These are phyloP conservation scores for Syzygium jambos DNA, from an alignment of 345 rosid species.

Conservation along the genomic window DNA sequence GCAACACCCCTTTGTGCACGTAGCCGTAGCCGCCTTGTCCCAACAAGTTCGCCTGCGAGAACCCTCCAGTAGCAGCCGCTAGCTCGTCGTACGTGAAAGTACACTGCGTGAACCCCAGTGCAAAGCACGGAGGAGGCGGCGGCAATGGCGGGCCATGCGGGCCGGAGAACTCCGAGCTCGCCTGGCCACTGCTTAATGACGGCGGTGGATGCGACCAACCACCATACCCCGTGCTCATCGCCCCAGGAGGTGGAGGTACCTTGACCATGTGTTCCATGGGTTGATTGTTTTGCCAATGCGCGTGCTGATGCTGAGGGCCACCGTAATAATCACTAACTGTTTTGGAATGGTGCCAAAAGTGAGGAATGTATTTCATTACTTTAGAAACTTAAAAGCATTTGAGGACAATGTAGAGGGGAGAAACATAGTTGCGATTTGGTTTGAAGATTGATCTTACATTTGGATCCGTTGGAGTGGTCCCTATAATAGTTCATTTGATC, in stretches of 20 bases:
- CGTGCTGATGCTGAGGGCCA: constrained; percentile 15
- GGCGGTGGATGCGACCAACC: constrained; percentile 7
- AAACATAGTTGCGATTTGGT: neutral
- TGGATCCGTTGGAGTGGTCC: constrained; percentile 10
- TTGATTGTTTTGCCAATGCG: constrained; percentile 7
- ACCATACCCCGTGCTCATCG: neutral
- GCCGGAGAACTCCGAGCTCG: constrained; percentile 31
- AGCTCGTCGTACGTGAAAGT: constrained; percentile 66
- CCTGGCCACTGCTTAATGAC: constrained; percentile 27
- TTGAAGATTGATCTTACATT: neutral
- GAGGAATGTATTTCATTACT: neutral
- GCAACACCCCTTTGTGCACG: constrained; percentile 73
- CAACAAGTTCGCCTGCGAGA: constrained; percentile 43
- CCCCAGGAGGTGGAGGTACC: neutral
- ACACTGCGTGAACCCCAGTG: constrained; percentile 56
- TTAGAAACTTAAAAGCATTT: neutral
- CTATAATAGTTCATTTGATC: constrained; percentile 27
- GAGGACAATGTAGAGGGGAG: neutral
- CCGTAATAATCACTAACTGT: neutral
- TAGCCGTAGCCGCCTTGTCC: constrained; percentile 92
- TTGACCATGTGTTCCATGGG: neutral
- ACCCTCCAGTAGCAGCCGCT: constrained; percentile 56
- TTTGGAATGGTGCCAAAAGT: neutral
- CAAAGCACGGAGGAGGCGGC: constrained; percentile 33
- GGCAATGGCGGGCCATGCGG: constrained; percentile 38